Evolutionary conservation across 805 yeast species (phyloP).

Genomic region (Lachancea sp.): DNA sequence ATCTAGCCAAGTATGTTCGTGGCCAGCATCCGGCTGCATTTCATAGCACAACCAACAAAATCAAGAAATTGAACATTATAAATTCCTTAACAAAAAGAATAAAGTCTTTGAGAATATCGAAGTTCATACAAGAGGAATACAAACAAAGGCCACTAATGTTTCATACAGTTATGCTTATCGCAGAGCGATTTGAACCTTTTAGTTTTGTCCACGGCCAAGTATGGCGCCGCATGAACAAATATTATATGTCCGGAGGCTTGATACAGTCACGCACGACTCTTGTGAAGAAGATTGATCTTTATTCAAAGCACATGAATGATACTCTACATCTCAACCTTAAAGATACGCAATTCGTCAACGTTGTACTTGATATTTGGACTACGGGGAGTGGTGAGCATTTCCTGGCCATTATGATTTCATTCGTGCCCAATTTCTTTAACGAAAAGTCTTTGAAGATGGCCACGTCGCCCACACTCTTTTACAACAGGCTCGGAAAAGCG

Average conservation of each 20-base stretch:
- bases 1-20: slow-evolving; percentile 3
- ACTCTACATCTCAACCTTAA: not conserved
- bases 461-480: not conserved
- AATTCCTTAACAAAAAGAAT: not conserved
- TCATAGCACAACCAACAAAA: not conserved
- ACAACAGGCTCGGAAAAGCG: slow-evolving; percentile 1
- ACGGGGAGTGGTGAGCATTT: slow-evolving; percentile 1
- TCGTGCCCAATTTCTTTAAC: slow-evolving; percentile 8
- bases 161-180: slow-evolving; percentile 1
- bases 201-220: slow-evolving; percentile 1
- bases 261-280: slow-evolving; percentile 4
- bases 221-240: not conserved
- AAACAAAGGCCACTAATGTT: not conserved
- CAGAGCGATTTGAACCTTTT: slow-evolving; percentile 2
- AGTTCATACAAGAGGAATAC: not conserved
- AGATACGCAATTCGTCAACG: slow-evolving; percentile 3
- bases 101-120: not conserved
- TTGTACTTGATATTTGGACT: slow-evolving; percentile 8
- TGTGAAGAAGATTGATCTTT: not conserved
- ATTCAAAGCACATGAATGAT: not conserved
- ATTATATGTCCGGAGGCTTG: not conserved
- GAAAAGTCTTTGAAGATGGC: not conserved
- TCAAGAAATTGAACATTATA: not conserved
- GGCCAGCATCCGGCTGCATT: slow-evolving; percentile 1
- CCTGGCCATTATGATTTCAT: slow-evolving; percentile 7